A percentile compares a stretch with the other conserved stretches of the same genome.
Evolutionary conservation across 805 yeast species (phyloP).

Genomic region (Metschnikowia gruessii): DNA sequence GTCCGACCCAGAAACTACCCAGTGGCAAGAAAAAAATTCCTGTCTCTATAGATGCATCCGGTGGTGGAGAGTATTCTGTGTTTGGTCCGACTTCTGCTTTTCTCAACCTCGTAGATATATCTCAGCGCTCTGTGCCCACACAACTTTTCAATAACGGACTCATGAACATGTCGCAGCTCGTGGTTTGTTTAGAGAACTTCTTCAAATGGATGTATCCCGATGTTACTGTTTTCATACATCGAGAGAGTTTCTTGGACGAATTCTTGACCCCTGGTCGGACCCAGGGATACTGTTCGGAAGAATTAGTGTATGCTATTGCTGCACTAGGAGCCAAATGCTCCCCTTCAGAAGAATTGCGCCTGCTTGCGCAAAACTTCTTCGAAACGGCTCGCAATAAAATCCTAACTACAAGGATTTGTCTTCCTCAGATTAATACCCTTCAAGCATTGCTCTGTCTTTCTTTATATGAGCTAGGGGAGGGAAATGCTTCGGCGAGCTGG

Average conservation of each 20-base stretch:
- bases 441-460: constrained; percentile 22
- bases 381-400: constrained; percentile 17
- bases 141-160: constrained; percentile 9
- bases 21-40: constrained; percentile 14
- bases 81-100: constrained; percentile 22
- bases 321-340: constrained; percentile 22
- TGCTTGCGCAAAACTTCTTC: constrained; percentile 14
- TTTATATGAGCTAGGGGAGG: constrained; percentile 21
- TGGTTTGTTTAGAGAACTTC: constrained; percentile 14
- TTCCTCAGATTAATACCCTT: constrained; percentile 18
- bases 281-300: constrained; percentile 20
- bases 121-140: constrained; percentile 6
- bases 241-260: constrained; percentile 21
- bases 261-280: constrained; percentile 12
- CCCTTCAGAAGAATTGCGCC: constrained; percentile 6
- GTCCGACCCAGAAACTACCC: not conserved
- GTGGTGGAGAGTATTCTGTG: constrained; percentile 18
- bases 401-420: constrained; percentile 14
- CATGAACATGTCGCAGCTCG: constrained; percentile 13
- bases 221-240: constrained; percentile 19
- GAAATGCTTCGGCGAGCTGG: constrained; percentile 22
- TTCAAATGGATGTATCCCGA: constrained; percentile 22
- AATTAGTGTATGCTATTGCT: constrained; percentile 20
- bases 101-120: constrained; percentile 15
- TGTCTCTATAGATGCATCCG: constrained; percentile 17